Base-by-base conservation (phyloP, 352 stramenopile genomes). In the Globisporangium carolinianum region DNA sequence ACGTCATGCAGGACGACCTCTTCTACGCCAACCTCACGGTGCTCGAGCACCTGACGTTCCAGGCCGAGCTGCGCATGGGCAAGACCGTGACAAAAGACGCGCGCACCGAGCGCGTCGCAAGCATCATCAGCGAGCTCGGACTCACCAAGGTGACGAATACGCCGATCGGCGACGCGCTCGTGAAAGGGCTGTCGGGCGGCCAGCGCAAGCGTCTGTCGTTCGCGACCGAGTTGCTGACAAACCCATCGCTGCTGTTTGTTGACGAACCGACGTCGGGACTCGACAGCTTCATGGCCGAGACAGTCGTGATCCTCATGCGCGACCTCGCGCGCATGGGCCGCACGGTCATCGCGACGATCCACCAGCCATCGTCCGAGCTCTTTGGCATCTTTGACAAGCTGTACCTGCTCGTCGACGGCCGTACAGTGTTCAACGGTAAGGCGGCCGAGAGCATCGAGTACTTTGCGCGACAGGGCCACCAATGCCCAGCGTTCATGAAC, bases 1-100 rank as follows among this genome's bases (percentile, higher is more conserved):
- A 92, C 57, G 79, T 94, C 12, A 87, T 87, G 67, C 86, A 95
- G 56, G 88, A 97, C 58, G 88, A 97, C 67, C 70, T 96, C 36
- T 72, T 96, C 41, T 70, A 94, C 47, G 66, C 66, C 24, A 91
- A 87, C 61, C 62, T 96, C 15, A 96, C 89, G 6, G 86, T 96
- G 2, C 58, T 82, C 51, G 86, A 96, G 73, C 83, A 92, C 54
- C 60, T 96, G 15, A 76, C 62, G n/a, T 96, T 95, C 71, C 72
- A 85, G 9, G 86, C 86, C 3, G 68, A 79, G 55, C 63, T 97
- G 4, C 66, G 84, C 24, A 71, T 96, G 53, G 77, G 72, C 53
- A 53, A 53, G 12, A 56, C 54, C 48, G 60, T 24, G 35, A 57
- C 66, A 18, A 67, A 55, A 14, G 39, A 47, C 6, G 57, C 74